These are phyloP conservation scores for Pyrenophora seminiperda DNA, from an alignment of 2,329 filamentous ascomycete genomes.

Conservation along the genomic window DNA sequence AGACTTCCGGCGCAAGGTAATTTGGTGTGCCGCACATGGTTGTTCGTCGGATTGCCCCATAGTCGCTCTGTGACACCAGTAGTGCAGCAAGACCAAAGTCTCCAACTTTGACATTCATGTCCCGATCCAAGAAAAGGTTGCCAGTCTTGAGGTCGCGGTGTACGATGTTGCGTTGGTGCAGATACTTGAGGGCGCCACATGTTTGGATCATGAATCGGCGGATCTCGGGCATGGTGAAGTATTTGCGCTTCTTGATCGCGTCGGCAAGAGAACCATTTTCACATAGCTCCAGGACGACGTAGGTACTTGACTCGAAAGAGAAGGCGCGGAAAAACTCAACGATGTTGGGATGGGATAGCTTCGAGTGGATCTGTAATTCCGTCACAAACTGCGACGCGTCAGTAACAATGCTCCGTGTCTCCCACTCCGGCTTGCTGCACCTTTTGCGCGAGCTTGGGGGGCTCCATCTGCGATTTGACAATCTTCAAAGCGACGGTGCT, in stretches of 20 bases:
- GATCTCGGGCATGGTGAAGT: slow-evolving; percentile 90
- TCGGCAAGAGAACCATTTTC: slow-evolving; percentile 97
- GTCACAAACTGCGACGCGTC: slow-evolving; percentile 64
- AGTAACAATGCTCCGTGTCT: slow-evolving; percentile 16
- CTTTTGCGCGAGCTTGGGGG: slow-evolving; percentile 82
- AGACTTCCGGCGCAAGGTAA: slow-evolving; percentile 95
- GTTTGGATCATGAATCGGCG: slow-evolving; percentile 93
- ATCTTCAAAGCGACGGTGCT: slow-evolving; percentile 79
- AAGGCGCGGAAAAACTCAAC: slow-evolving; percentile 96
- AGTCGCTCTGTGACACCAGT: slow-evolving; percentile 87
- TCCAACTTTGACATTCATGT: slow-evolving; percentile 98
- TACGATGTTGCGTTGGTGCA: slow-evolving; percentile 94
- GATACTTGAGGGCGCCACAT: slow-evolving; percentile 95
- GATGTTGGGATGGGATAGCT: slow-evolving; percentile 94
- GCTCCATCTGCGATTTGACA: slow-evolving; percentile 79
- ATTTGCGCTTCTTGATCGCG: slow-evolving; percentile 91
- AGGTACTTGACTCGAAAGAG: slow-evolving; percentile 85
- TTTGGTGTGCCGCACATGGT: slow-evolving; percentile 97
- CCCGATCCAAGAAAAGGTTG: slow-evolving; percentile 90
- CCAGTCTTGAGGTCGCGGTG: slow-evolving; percentile 98
- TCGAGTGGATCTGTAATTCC: slow-evolving; percentile 97
- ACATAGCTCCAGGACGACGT: slow-evolving; percentile 91
- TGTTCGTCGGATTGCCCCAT: slow-evolving; percentile 77
- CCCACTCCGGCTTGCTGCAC: slow-evolving; percentile 52
- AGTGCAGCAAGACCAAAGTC: slow-evolving; percentile 95